A percentile compares a stretch with the other conserved stretches of the same genome.
These are phyloP conservation scores for Sordariomycetes sp. DNA, from an alignment of 2,329 filamentous ascomycete genomes.

Conservation along the genomic window DNA sequence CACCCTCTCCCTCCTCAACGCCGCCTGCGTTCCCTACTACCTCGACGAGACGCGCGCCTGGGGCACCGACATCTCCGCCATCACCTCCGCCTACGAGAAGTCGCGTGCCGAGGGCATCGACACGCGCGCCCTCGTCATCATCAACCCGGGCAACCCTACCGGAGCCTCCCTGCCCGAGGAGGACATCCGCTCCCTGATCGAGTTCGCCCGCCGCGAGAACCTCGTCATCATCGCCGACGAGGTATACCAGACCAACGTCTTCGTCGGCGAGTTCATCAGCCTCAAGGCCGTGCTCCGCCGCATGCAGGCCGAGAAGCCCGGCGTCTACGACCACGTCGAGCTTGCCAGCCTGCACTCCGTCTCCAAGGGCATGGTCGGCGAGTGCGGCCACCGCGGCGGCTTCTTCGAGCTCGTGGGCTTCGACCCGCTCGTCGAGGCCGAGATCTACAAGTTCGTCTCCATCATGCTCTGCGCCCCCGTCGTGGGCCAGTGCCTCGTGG, in stretches of 20 bases:
- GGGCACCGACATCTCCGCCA: slow-evolving; percentile 77
- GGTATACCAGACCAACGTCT: slow-evolving; percentile 99
- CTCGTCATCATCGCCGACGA: slow-evolving; percentile 92
- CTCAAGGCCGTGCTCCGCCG: slow-evolving; percentile 85
- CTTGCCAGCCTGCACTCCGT: slow-evolving; percentile 86
- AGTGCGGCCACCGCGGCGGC: slow-evolving; percentile 94
- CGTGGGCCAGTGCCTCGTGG: slow-evolving; percentile 89
- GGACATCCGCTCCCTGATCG: slow-evolving; percentile 76
- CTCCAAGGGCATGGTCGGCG: slow-evolving; percentile 97
- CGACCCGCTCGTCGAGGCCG: slow-evolving; percentile 69
- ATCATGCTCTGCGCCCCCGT: slow-evolving; percentile 96
- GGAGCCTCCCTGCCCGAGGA: slow-evolving; percentile 71
- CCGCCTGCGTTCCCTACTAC: slow-evolving; percentile 83
- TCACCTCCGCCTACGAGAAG: slow-evolving; percentile 62
- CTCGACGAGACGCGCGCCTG: slow-evolving; percentile 79
- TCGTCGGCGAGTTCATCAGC: slow-evolving; percentile 84
- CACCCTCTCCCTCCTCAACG: slow-evolving; percentile 75
- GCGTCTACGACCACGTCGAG: slow-evolving; percentile 75
- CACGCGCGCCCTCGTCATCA: slow-evolving; percentile 87
- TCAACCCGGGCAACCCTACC: slow-evolving; percentile 97
- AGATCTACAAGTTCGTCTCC: slow-evolving; percentile 98
- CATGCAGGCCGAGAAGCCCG: slow-evolving; percentile 64
- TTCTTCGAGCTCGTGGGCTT: slow-evolving; percentile 97
- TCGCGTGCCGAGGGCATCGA: slow-evolving; percentile 71
- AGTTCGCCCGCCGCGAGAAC: slow-evolving; percentile 74